These are phyloP conservation scores for Boeremia exigua DNA, from an alignment of 2,329 filamentous ascomycete species.

Conservation along the genomic window DNA sequence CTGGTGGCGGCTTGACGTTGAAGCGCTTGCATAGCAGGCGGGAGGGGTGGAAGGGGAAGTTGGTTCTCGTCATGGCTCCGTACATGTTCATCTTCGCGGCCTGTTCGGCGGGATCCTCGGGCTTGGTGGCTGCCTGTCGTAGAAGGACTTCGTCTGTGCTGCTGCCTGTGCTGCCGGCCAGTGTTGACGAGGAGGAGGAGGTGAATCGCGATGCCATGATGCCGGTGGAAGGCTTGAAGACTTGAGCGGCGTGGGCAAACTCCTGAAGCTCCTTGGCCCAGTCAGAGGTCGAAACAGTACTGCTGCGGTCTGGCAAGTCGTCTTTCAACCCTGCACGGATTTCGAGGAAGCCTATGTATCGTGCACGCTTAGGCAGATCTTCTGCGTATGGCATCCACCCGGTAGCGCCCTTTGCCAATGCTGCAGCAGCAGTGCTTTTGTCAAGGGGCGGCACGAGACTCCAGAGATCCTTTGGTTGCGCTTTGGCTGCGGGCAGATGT, in stretches of 20 bases:
- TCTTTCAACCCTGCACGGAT: conserved; percentile 67
- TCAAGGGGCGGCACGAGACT: conserved; percentile 53
- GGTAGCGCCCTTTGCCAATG: conserved; percentile 57
- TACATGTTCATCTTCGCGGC: conserved; percentile 94
- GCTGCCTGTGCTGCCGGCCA: conserved; percentile 22
- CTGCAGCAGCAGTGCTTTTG: conserved; percentile 52
- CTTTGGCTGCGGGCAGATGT: conserved; percentile 67
- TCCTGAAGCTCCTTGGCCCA: conserved; percentile 82
- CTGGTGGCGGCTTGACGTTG: conserved; percentile 77
- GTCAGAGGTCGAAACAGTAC: conserved; percentile 67
- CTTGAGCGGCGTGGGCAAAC: conserved; percentile 74
- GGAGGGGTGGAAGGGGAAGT: conserved; percentile 76
- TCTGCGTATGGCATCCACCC: conserved; percentile 86
- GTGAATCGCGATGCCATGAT: conserved; percentile 95
- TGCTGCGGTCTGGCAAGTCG: conserved; percentile 63
- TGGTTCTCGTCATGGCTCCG: conserved; percentile 80
- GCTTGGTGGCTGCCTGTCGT: conserved; percentile 61
- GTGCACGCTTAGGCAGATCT: conserved; percentile 75
- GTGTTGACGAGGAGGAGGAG: conserved; percentile 53
- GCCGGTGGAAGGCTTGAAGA: conserved; percentile 92
- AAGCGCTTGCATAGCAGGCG: conserved; percentile 93
- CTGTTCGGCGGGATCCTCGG: conserved; percentile 78
- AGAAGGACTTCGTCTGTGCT: conserved; percentile 46
- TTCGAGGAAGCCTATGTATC: conserved; percentile 84
- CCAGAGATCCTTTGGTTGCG: conserved; percentile 61